Evolutionary conservation across 2,329 filamentous ascomycete genomes (phyloP), one percentile per base, ranked within the genome.

Genomic region (Neofusicoccum umdonicola): DNA sequence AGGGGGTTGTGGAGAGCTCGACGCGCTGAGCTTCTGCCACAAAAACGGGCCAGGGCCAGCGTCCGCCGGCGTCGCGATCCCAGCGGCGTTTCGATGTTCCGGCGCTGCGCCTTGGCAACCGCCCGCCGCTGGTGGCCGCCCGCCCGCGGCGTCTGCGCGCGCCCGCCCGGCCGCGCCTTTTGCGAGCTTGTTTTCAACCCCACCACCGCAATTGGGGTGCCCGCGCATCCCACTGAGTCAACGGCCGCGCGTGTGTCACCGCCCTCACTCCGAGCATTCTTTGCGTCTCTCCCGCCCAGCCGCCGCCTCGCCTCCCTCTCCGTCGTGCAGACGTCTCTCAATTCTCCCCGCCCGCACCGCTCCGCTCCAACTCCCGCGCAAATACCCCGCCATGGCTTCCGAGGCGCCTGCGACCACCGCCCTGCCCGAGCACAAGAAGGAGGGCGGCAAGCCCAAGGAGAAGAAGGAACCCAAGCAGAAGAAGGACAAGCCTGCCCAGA

Each of bases 391-490:
- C 45, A 64, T 64, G 60, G 60, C 65, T 45, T 65, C 63, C 60
- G 65, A 64, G 31, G 37, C 51, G 50, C 65, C 62, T 17, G 50
- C 15, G 17, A 37, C 37, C 15, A 50, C 45, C 42, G 62, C 34
- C 51, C 47, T 67, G 17, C 54, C 66, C 31, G 66, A 65, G 51
- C 54, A 50, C 45, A 66, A 44, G 52, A 65, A 67, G 45, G 65
- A 66, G 9, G 44, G 39, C 45, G 45, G 34, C 39, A 65, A 62
- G 60, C 42, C 35, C 8, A 66, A 64, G 57, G 65, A 67, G 47
- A 61, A 66, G 51, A 65, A 67, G 64, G 64, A 67, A n/a, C 65
- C 54, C 41, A 65, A 70, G 60, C 51, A 64, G 17, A 56, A 65
- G 51, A 52, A 67, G 54, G 44, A 64, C 5, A 64, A 64, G 51